phyloP scores from a whole-genome alignment of 2,329 filamentous ascomycete genomes.

The Diplodia seriata region DNA sequence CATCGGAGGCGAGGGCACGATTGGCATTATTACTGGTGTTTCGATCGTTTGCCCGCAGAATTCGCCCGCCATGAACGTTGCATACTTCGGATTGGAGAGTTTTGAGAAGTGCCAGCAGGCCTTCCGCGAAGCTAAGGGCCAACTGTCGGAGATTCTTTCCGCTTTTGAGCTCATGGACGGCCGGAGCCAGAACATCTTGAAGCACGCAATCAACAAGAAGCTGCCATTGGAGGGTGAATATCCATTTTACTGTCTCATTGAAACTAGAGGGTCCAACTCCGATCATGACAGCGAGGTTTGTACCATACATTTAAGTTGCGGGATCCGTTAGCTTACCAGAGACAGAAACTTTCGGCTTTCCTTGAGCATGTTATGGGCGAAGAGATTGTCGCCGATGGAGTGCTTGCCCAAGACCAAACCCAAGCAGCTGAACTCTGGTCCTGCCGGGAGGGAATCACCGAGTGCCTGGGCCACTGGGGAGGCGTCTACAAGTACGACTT shows the following conservation, averaged over 20 bases:
- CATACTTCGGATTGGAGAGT: slow-evolving; percentile 88
- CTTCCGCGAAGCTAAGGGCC: slow-evolving; percentile 86
- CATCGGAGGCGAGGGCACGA: slow-evolving; percentile 92
- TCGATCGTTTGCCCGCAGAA: slow-evolving; percentile 89
- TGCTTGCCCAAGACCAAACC: slow-evolving; percentile 91
- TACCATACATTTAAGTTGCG: background rate
- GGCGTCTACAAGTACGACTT: slow-evolving; percentile 99
- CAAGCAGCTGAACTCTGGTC: slow-evolving; percentile 86
- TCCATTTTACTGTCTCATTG: slow-evolving; percentile 95
- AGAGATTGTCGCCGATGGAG: slow-evolving; percentile 86
- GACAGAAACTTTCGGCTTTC: slow-evolving; percentile 82
- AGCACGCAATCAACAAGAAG: slow-evolving; percentile 75
- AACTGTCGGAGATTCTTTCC: slow-evolving; percentile 93
- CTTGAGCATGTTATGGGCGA: slow-evolving; percentile 90
- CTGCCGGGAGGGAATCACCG: slow-evolving; percentile 92
- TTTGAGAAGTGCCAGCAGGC: slow-evolving; percentile 88
- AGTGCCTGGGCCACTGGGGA: slow-evolving; percentile 86
- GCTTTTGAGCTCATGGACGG: slow-evolving; percentile 98
- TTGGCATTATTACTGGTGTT: slow-evolving; percentile 90
- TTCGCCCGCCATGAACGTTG: slow-evolving; percentile 88
- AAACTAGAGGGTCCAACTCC: slow-evolving; percentile 92
- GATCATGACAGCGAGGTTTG: slow-evolving; percentile 80
- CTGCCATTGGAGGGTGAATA: slow-evolving; percentile 82
- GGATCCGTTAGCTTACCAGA: slow-evolving; percentile 32
- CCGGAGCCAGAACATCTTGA: slow-evolving; percentile 77